Evolutionary conservation across 805 yeast species (phyloP), one percentile per base, ranked within the genome.

Genomic region (Clavispora phyllophila): DNA sequence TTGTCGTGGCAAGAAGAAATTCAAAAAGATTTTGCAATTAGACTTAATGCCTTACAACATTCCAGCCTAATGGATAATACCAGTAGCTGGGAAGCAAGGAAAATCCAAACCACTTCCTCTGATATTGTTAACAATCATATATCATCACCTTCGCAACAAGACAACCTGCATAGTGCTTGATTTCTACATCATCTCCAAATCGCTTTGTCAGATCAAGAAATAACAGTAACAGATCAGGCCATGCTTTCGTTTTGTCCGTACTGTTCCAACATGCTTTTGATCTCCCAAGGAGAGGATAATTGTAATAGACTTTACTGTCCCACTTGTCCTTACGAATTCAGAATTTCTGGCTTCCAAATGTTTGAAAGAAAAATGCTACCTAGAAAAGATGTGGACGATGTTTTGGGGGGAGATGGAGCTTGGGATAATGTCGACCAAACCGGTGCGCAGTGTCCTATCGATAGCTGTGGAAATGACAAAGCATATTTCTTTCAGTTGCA

Each of bases 351-450:
- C 3, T 72, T 87, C 33, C 89, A 84, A 55, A 79, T 93, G 65
- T 93, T 73, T 61, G 97, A 90, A 58, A 75, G 97, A 43, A 88
- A 86, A 58, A 76, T 77, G 47, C 73, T 93, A 55, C 84, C 86
- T 25, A 73, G 96, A 60, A 93, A 93, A 58, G 85, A 88, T 51
- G 91, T 93, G 3, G 99, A 93, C 63, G 99, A 91, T 67, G 96
- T 93, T 10, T 73, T 93, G 14, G 99, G 99, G 44, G 96, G 96
- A 27, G 93, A 82, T 48, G 97, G 96, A 24, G 95, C 97, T 1
- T 93, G 99, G 99, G 98, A 91, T 62, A 91, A 93, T 58, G 99
- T 93, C 22, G 99, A 93, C 60, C 97, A 93, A 61, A 93, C 98
- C 0, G 72, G 81, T 1, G 87, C 91, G 0, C 95, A 91, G 61